Base-by-base conservation (phyloP, 768 basidiomycete genomes). In the Rhodotorula taiwanensis region DNA sequence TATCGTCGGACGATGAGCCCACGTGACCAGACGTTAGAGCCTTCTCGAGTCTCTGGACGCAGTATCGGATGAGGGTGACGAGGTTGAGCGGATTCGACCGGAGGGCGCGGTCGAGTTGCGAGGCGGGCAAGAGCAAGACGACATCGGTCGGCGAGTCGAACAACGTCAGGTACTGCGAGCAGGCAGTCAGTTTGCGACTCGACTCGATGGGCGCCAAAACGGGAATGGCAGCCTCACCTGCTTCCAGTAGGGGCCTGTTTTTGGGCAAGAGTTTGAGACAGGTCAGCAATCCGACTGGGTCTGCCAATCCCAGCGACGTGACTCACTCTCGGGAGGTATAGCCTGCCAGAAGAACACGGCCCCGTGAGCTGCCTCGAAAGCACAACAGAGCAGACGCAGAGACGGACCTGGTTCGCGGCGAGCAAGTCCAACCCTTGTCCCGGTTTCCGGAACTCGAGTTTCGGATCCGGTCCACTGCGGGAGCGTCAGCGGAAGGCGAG, bases 1-100 rank as follows among this genome's bases (percentile, higher is more conserved):
- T 86, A 33, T 90, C 79, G 36, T 39, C 36, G 54, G n/a, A 48
- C 16, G 47, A n/a, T n/a, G n/a, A n/a, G n/a, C n/a, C n/a, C n/a
- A n/a, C n/a, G n/a, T n/a, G n/a, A n/a, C n/a, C n/a, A n/a, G n/a
- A n/a, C n/a, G n/a, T n/a, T n/a, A n/a, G n/a, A n/a, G n/a, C n/a
- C n/a, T n/a, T n/a, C n/a, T n/a, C n/a, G n/a, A n/a, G n/a, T n/a
- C n/a, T n/a, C n/a, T 21, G 18, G 25, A 44, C 15, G 53, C 39
- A 44, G 70, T 48, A 62, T 44, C 18, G 50, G 62, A 65, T 18
- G 45, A 68, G 67, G 53, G 60, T 52, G 36, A 47, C 20, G 65
- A 63, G 48, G 60, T 69, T 69, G 16, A 10, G 4, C 5, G 67
- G 63, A 44, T 53, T 42, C 21, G 20, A 30, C 14, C 50, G 47